Percentiles rank a stretch among this genome's conserved stretches.
These are phyloP conservation scores for Dianthus caryophyllus DNA, from an alignment of 148 eudicot genomes.

Conservation along the genomic window DNA sequence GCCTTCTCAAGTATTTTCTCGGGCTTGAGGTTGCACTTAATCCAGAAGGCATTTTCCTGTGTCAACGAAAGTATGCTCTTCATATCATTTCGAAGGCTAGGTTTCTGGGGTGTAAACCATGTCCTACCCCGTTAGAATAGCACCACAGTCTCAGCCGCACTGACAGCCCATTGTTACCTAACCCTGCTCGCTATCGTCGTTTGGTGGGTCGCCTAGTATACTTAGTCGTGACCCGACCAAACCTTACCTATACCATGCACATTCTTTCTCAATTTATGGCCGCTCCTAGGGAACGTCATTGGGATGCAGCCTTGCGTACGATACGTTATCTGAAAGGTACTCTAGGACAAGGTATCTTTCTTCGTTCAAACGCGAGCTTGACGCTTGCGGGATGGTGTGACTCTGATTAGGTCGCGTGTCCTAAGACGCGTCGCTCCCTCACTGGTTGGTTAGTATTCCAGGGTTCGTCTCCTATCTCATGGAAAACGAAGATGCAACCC, in stretches of 20 bases:
- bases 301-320: not conserved
- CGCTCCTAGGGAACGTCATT: not conserved
- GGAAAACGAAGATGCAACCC: not conserved
- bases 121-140: too few relatives aligned
- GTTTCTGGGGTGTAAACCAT: too few relatives aligned
- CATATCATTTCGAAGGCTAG: too few relatives aligned
- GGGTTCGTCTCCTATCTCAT: too few relatives aligned
- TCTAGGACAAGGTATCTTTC: too few relatives aligned
- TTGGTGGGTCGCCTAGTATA: not conserved
- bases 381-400: too few relatives aligned
- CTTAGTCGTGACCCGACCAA: not conserved
- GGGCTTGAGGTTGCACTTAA: too few relatives aligned
- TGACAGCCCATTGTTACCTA: not conserved
- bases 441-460: not conserved
- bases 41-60: too few relatives aligned
- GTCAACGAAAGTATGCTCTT: too few relatives aligned
- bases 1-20: too few relatives aligned
- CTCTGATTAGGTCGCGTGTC: not conserved
- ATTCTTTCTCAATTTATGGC: not conserved
- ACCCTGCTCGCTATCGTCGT: not conserved
- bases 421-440: not conserved
- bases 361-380: too few relatives aligned
- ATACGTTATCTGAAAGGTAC: not conserved
- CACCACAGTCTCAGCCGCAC: too few relatives aligned
- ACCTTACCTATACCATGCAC: not conserved